A percentile compares a stretch with the other conserved stretches of the same genome.
phyloP scores from a whole-genome alignment of 257 asterid species.

The Solanum stenotomum region DNA sequence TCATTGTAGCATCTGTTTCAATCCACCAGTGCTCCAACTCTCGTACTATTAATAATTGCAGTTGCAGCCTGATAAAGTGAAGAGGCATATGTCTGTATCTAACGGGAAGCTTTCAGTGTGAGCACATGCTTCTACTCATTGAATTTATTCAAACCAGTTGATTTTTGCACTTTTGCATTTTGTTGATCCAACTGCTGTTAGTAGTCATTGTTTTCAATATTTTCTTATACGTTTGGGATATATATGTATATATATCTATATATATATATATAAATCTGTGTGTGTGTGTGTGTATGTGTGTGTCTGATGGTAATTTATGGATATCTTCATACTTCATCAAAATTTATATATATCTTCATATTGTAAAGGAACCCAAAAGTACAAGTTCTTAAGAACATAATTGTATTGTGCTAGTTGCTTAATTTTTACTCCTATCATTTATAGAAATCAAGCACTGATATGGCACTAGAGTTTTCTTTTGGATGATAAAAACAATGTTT shows the following conservation, averaged over 20 bases:
- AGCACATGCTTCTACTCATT: constrained; percentile 10
- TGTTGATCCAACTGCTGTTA: background rate
- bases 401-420: background rate
- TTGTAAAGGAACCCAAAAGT: background rate
- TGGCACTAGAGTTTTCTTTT: background rate
- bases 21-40: background rate
- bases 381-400: background rate
- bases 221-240: background rate
- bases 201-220: background rate
- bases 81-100: constrained; percentile 50
- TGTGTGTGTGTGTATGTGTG: background rate
- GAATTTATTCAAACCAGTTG: background rate
- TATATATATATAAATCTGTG: no score
- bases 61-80: constrained; percentile 94
- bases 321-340: background rate
- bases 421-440: background rate
- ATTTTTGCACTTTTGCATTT: no score
- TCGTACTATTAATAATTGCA: constrained; percentile 23
- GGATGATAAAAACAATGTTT: background rate
- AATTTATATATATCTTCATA: background rate
- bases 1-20: background rate
- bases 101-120: constrained; percentile 73
- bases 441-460: background rate
- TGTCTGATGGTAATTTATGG: background rate
- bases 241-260: background rate